Conservation (phyloP, 805 yeast genomes). For the Starmerella potacharoeniae region DNA sequence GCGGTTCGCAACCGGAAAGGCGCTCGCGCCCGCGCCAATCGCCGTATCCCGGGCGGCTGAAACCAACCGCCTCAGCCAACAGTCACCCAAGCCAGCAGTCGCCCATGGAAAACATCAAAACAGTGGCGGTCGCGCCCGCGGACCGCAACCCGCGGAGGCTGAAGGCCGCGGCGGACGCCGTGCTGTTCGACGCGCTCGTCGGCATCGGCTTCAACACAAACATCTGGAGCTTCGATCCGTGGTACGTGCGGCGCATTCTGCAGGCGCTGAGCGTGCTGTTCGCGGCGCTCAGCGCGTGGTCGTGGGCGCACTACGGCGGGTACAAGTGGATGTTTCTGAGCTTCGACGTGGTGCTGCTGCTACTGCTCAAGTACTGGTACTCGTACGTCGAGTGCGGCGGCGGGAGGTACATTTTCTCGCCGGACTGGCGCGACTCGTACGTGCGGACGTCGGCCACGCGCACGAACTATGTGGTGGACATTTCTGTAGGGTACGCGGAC, state of each 20-base stretch:
- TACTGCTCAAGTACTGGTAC: conserved; percentile 15
- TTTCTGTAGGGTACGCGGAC: conserved; percentile 13
- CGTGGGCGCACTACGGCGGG: conserved; percentile 8
- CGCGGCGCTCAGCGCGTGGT: conserved; percentile 6
- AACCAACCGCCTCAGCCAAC: too few relatives aligned
- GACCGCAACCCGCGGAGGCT: not conserved
- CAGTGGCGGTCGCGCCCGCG: not conserved
- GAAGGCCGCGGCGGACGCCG: conserved; percentile 7
- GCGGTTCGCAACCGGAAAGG: too few relatives aligned
- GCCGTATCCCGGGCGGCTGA: not conserved
- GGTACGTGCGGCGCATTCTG: conserved; percentile 14
- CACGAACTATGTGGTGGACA: conserved; percentile 13
- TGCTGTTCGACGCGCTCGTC: conserved; percentile 10
- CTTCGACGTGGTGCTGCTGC: conserved; percentile 9
- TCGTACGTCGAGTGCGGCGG: conserved; percentile 17
- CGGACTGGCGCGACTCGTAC: conserved; percentile 19
- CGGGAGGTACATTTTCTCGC: conserved; percentile 16
- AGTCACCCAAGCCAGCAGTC: too few relatives aligned
- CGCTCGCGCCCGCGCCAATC: not conserved
- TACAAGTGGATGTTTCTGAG: conserved; percentile 13
- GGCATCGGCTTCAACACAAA: conserved; percentile 13
- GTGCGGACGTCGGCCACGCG: conserved; percentile 6
- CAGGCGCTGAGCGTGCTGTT: conserved; percentile 4
- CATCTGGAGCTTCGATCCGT: conserved; percentile 17
- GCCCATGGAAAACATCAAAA: not conserved